phyloP scores from a whole-genome alignment of 2,329 filamentous ascomycete genomes.

The Xylariaceae sp. region DNA sequence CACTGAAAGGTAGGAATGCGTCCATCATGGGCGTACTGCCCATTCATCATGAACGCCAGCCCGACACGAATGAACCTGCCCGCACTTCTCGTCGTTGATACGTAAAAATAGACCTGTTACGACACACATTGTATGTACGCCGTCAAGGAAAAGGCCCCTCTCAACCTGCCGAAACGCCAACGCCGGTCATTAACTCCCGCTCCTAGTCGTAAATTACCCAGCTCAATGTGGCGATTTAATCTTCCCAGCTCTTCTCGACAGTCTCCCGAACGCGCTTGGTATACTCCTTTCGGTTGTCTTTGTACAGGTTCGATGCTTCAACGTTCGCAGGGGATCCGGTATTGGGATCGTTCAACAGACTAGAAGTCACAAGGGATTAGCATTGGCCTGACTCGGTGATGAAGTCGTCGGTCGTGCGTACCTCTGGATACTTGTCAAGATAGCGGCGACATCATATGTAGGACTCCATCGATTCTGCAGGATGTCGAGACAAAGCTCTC shows the following conservation, averaged over 20 bases:
- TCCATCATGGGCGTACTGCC: background rate
- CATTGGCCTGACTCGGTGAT: background rate
- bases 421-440: slow-evolving; percentile 97
- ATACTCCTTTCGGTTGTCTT: slow-evolving; percentile 96
- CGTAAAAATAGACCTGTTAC: slow-evolving; percentile 4
- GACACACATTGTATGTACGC: slow-evolving; percentile 7
- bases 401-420: slow-evolving; percentile 33
- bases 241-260: slow-evolving; percentile 99
- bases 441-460: slow-evolving; percentile 95
- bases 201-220: background rate
- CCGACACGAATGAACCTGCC: background rate
- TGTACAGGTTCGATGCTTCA: slow-evolving; percentile 96
- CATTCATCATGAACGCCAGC: slow-evolving; percentile 7
- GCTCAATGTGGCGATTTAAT: slow-evolving; percentile 42
- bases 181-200: slow-evolving; percentile 10
- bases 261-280: slow-evolving; percentile 92
- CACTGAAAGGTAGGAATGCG: background rate
- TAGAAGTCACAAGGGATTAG: slow-evolving; percentile 34
- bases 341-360: slow-evolving; percentile 94
- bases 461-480: slow-evolving; percentile 98
- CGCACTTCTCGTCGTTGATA: slow-evolving; percentile 1
- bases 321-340: slow-evolving; percentile 98
- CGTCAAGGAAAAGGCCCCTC: slow-evolving; percentile 5
- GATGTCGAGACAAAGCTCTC: slow-evolving; percentile 94
- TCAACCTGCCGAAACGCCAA: slow-evolving; percentile 17